These are phyloP conservation scores for Rusavskia elegans DNA, from an alignment of 495 filamentous ascomycete genomes.

Conservation along the genomic window DNA sequence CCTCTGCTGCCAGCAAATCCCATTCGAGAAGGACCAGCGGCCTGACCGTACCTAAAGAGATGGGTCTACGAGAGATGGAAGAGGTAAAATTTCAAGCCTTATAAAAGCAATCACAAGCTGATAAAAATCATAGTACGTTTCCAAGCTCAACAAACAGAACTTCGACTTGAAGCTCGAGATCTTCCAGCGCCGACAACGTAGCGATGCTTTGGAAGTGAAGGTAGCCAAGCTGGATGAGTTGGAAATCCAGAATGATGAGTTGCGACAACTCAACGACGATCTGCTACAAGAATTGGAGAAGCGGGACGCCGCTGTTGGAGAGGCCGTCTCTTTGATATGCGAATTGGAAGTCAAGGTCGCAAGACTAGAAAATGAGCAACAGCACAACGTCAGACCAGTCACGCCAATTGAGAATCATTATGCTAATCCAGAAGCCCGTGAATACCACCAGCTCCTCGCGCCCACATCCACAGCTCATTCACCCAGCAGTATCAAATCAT, in stretches of 20 bases:
- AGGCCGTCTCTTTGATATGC: conserved; percentile 70
- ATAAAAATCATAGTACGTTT: conserved; percentile 24
- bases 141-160: conserved; percentile 67
- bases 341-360: conserved; percentile 53
- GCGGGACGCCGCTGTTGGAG: conserved; percentile 60
- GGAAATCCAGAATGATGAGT: conserved; percentile 47
- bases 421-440: neutral
- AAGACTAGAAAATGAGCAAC: conserved; percentile 10
- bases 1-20: conserved; percentile 9
- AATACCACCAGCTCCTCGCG: neutral
- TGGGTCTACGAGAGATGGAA: conserved; percentile 35
- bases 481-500: neutral
- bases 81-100: conserved; percentile 18
- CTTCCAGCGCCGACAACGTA: conserved; percentile 50
- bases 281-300: conserved; percentile 55
- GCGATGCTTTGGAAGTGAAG: conserved; percentile 51
- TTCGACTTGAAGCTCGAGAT: conserved; percentile 83
- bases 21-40: conserved; percentile 17
- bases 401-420: neutral
- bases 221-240: conserved; percentile 51
- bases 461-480: neutral
- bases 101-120: neutral
- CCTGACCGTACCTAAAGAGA: conserved; percentile 25
- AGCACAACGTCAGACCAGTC: neutral
- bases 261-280: conserved; percentile 55